Conservation (phyloP, 345 rosid genomes). For the Moringa oleifera region DNA sequence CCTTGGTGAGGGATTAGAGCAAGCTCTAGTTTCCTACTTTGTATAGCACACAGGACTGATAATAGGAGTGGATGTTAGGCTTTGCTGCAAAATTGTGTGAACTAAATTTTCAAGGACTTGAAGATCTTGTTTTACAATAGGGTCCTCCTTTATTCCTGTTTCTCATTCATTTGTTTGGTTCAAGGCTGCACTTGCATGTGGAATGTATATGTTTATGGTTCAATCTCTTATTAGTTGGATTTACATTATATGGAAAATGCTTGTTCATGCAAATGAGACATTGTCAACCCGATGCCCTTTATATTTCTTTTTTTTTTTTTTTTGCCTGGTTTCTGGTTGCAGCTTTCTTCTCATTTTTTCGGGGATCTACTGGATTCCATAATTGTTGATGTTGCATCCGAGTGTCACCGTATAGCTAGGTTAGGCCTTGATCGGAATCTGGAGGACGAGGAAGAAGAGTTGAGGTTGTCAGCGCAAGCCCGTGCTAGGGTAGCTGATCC, state of each 20-base stretch:
- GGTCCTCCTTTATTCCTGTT: neutral
- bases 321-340: conserved; percentile 15
- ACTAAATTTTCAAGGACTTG: neutral
- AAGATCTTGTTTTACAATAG: no score
- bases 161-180: neutral
- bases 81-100: neutral
- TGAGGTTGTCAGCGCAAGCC: conserved; percentile 79
- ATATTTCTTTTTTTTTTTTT: no score
- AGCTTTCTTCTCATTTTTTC: conserved; percentile 65
- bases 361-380: conserved; percentile 77
- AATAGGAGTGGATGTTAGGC: neutral
- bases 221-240: neutral
- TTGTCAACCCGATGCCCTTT: neutral
- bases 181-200: neutral
- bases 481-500: conserved; percentile 71
- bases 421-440: conserved; percentile 76
- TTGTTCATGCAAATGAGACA: neutral
- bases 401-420: conserved; percentile 80
- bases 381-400: conserved; percentile 92
- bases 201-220: no score
- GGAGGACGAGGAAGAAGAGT: conserved; percentile 85
- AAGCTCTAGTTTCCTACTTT: neutral
- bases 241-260: neutral
- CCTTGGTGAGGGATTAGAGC: neutral
- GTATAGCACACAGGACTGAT: neutral